These are phyloP conservation scores for Coffea humblotiana DNA, from an alignment of 305 asterid species.

Conservation along the genomic window DNA sequence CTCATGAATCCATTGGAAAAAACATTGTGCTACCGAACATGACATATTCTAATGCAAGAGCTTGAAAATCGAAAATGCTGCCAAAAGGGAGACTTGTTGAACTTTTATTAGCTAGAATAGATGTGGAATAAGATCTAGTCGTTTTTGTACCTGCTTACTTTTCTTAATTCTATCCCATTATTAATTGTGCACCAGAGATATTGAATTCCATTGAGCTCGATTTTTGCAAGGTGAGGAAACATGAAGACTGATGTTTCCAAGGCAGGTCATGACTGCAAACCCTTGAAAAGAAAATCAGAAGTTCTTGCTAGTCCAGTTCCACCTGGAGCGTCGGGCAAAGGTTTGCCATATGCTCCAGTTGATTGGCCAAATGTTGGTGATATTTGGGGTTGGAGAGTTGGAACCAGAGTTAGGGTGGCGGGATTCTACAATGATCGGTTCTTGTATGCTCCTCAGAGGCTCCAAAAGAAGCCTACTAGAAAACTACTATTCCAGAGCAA, in stretches of 20 bases:
- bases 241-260: neutral
- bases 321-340: conserved; percentile 22
- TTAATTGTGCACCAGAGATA: neutral
- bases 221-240: neutral
- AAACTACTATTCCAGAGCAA: conserved; percentile 28
- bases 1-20: neutral
- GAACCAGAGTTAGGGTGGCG: conserved; percentile 10
- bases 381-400: conserved; percentile 38
- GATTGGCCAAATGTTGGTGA: conserved; percentile 42
- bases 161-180: neutral
- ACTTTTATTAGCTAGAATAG: neutral
- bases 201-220: neutral
- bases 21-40: neutral
- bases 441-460: conserved; percentile 29
- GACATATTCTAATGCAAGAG: neutral
- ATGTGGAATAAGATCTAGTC: neutral
- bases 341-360: conserved; percentile 38
- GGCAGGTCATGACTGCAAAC: neutral
- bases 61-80: neutral
- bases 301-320: conserved; percentile 12
- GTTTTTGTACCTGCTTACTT: neutral
- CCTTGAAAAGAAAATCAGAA: conserved; percentile 5
- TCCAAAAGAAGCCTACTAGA: conserved; percentile 23
- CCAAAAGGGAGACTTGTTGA: neutral
- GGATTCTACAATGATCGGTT: conserved; percentile 28